Conservation (phyloP, 2,329 filamentous ascomycete species). For the Neonectria faginata region DNA sequence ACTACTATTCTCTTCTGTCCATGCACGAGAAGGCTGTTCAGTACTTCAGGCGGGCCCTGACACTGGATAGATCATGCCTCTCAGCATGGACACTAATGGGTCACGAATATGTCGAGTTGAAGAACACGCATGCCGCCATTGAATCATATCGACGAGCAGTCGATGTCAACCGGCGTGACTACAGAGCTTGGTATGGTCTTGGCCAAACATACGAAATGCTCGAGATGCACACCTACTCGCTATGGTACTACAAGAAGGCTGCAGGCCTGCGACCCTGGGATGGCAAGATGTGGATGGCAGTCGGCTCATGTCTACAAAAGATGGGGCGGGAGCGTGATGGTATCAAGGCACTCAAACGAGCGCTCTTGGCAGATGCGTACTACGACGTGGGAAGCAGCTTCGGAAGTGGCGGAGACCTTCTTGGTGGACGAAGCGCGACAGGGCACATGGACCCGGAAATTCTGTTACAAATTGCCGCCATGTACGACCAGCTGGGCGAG, state of each 20-base stretch:
- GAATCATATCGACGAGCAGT: conserved; percentile 96
- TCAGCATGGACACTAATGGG: conserved; percentile 99
- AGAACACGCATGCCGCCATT: conserved; percentile 97
- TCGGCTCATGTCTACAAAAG: conserved; percentile 90
- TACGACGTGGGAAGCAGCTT: conserved; percentile 75
- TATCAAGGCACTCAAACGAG: conserved; percentile 94
- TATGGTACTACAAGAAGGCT: conserved; percentile 98
- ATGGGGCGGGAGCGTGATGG: conserved; percentile 89
- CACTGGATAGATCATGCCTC: conserved; percentile 88
- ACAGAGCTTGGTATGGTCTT: conserved; percentile 96
- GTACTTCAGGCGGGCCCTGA: conserved; percentile 94
- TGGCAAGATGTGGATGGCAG: conserved; percentile 98
- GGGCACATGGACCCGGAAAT: conserved; percentile 87
- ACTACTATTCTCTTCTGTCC: conserved; percentile 95
- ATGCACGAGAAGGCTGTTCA: conserved; percentile 98
- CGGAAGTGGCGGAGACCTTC: conserved; percentile 58
- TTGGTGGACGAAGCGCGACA: conserved; percentile 63
- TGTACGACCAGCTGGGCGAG: conserved; percentile 86
- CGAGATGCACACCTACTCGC: conserved; percentile 96
- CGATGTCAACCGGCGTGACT: conserved; percentile 95
- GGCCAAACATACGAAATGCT: conserved; percentile 98
- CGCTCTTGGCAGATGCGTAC: conserved; percentile 87
- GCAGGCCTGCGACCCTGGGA: conserved; percentile 95
- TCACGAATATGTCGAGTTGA: conserved; percentile 98
- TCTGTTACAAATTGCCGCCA: conserved; percentile 86